Evolutionary conservation across 2,329 filamentous ascomycete genomes (phyloP).

Genomic region (Emericellopsis cladophorae): DNA sequence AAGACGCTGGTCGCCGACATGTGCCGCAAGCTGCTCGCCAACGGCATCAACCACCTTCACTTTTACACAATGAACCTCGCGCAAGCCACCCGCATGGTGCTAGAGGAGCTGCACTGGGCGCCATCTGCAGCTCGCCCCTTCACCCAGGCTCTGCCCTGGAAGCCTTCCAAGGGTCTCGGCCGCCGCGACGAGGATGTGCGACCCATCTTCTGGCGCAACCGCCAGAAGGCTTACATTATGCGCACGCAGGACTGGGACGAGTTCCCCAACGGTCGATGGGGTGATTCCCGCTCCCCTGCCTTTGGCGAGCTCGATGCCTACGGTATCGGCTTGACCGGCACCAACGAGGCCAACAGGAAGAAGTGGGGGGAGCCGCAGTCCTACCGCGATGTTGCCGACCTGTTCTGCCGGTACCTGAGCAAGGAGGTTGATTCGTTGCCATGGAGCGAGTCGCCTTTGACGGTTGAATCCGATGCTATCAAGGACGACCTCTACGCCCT

Average conservation of each 20-base stretch:
- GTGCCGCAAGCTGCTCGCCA: conserved; percentile 74
- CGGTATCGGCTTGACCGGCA: conserved; percentile 84
- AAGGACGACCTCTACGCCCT: conserved; percentile 65
- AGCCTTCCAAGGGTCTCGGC: conserved; percentile 81
- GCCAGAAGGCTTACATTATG: conserved; percentile 88
- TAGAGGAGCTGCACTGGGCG: conserved; percentile 77
- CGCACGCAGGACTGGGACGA: conserved; percentile 98
- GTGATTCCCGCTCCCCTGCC: conserved; percentile 88
- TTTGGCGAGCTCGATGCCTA: conserved; percentile 94
- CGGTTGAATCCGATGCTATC: conserved; percentile 69
- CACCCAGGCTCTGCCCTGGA: conserved; percentile 89
- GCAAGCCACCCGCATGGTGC: conserved; percentile 83
- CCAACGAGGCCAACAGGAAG: conserved; percentile 90
- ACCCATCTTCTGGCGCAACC: conserved; percentile 97
- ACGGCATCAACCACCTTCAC: conserved; percentile 78
- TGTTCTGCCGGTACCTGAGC: conserved; percentile 78
- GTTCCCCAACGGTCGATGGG: conserved; percentile 97
- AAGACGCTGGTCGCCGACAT: conserved; percentile 78
- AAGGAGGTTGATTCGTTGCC: conserved; percentile 72
- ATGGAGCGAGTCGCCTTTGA: conserved; percentile 87
- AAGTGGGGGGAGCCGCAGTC: conserved; percentile 82
- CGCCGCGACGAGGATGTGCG: conserved; percentile 89
- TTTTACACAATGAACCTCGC: conserved; percentile 99
- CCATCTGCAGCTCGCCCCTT: conserved; percentile 67
- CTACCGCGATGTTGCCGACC: conserved; percentile 64